Evolutionary conservation across 192 early-diverging fungal genomes (phyloP), one percentile per base, ranked within the genome.

Genomic region (Entomortierella parvispora): DNA sequence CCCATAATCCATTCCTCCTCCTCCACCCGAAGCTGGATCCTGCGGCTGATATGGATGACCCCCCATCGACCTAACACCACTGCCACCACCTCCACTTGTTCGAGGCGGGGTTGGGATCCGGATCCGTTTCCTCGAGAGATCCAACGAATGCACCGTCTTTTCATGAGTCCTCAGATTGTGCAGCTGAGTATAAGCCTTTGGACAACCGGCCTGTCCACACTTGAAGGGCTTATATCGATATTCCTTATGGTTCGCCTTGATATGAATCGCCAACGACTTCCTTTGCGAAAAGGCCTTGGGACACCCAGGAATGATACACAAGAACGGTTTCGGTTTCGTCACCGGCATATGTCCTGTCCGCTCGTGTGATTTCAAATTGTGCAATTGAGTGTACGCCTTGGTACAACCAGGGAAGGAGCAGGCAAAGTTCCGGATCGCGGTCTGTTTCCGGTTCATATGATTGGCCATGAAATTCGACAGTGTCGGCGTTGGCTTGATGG

Each of bases 111-210:
- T 26, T 14, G 72, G 72, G 22, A 62, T 62, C 5, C 74, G 59
- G 14, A 77, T 59, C 46, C 74, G 47, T 65, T 77, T 77, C 43
- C 51, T 68, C 2, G 74, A 77, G 15, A 77, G 43, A 49, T 77
- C 74, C 48, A 77, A 17, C 60, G 46, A 32, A 64, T 77, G 74
- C 6, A 77, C 74, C 17, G 86, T 88, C 71, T 90, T 86, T 79
- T 93, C 89, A 52, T 95, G 93, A 4, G 93, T 93, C 34, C 86
- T 81, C 83, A 93, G 80, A 62, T 95, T 93, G 12, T 91, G 90
- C 71, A 90, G 83, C 84, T 93, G 93, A 23, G 89, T 87, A 58
- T 93, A 95, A 26, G 90, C 68, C 77, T 95, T 95, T 60, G 84
- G 88, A 60, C 93, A 95, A 3, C 89, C 89, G 0, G 80, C 74